Evolutionary conservation across 345 rosid species (phyloP).

Genomic region (Camelina neglecta): DNA sequence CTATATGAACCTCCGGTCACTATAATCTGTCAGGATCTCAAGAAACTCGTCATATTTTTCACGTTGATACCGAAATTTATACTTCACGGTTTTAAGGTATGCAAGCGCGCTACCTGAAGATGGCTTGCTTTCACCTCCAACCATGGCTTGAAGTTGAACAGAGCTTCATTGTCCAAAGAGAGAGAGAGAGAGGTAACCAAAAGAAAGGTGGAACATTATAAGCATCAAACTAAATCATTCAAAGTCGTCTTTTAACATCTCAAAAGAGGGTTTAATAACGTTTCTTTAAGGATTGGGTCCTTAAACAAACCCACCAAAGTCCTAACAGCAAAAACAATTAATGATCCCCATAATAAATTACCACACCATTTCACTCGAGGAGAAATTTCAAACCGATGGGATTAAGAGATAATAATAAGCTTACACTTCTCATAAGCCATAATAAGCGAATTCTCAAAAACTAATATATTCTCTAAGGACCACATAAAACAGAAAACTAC

Average conservation of each 20-base stretch:
- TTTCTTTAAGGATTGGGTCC: not conserved
- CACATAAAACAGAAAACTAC: not conserved
- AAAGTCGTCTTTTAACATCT: not conserved
- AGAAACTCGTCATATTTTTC: conserved; percentile 24
- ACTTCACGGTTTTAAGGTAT: conserved; percentile 74
- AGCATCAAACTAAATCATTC: not conserved
- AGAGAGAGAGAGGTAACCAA: not conserved
- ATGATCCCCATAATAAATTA: not conserved
- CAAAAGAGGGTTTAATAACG: not conserved
- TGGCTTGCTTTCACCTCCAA: conserved; percentile 51
- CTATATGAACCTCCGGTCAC: conserved; percentile 58
- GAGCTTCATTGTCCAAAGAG: conserved; percentile 51
- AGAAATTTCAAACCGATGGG: conserved; percentile 50
- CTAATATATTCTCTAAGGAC: not conserved
- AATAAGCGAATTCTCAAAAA: too few species aligned
- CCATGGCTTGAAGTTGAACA: conserved; percentile 57
- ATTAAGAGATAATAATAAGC: conserved; percentile 44
- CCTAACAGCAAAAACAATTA: not conserved
- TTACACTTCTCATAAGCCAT: too few species aligned
- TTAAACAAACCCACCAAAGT: not conserved
- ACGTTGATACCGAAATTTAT: conserved; percentile 24
- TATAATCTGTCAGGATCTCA: conserved; percentile 67
- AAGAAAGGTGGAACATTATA: not conserved
- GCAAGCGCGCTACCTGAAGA: conserved; percentile 72
- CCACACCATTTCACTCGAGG: not conserved